A percentile compares a stretch with the other conserved stretches of the same genome.
phyloP scores from a whole-genome alignment of 2,329 filamentous ascomycete genomes.

The Cadophora sp. region DNA sequence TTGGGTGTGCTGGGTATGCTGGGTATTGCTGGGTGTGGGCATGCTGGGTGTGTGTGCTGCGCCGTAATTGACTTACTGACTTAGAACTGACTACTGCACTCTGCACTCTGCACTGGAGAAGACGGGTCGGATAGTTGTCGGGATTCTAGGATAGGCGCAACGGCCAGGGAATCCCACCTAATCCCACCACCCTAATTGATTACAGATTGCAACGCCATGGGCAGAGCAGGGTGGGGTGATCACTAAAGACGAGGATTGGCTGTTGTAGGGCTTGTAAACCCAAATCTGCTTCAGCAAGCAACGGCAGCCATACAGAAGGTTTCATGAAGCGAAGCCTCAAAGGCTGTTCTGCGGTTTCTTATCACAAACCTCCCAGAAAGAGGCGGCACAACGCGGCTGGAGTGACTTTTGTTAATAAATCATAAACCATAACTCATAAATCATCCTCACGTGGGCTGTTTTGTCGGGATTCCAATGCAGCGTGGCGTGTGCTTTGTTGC shows the following conservation, averaged over 20 bases:
- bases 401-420: background rate
- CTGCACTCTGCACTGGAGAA: too few relatives aligned
- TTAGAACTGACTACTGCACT: background rate
- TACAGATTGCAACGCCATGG: background rate
- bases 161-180: slow-evolving; percentile 9
- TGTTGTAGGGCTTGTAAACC: background rate
- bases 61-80: slow-evolving; percentile 12
- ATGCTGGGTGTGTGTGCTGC: slow-evolving; percentile 10
- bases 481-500: background rate
- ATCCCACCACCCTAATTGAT: too few relatives aligned
- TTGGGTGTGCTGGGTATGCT: background rate
- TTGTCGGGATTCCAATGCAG: background rate
- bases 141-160: background rate
- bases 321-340: background rate
- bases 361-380: background rate
- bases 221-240: background rate
- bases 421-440: too few relatives aligned
- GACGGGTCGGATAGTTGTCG: slow-evolving; percentile 5
- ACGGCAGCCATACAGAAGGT: background rate
- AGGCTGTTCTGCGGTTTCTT: background rate
- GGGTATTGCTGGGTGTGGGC: too few relatives aligned
- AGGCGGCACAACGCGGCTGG: background rate
- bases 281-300: background rate
- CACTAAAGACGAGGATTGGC: background rate
- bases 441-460: background rate